Evolutionary conservation across 2,329 filamentous ascomycete genomes (phyloP), one percentile per base, ranked within the genome.

Genomic region (Gyromitra esculenta): DNA sequence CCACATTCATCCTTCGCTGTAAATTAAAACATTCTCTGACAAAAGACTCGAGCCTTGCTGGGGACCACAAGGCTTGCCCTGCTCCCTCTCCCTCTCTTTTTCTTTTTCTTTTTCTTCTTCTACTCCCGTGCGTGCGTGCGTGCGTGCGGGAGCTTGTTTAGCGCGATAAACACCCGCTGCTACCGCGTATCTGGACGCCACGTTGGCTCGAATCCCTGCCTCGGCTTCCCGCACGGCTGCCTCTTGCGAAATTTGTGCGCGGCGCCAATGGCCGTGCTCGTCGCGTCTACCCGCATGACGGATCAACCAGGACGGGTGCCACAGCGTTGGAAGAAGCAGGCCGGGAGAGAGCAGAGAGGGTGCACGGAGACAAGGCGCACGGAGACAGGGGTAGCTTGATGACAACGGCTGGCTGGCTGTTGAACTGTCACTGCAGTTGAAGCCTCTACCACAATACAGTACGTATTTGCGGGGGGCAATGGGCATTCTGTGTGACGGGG

Each of bases 381-480:
- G 5, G 48, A 3, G 5, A 25, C 15, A 57, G 21, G 13, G 25
- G 21, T n/a, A 57, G 15, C 13, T 13, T 37, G 13, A 2, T 35
- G 25, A n/a, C 35, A 39, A n/a, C 9, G 25, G 54, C 13, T 57
- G 31, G 25, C 31, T 52, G 25, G 25, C 2, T 31, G 25, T 31
- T 31, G 2, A 31, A 31, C 25, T 57, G 7, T 9, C 15, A 5
- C 11, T 54, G 8, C 2, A 5, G 4, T 31, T 11, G 50, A 31
- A 11, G 50, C 2, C 18, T 50, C 18, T 9, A 31, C 1, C 4
- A 4, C 25, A 3, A 4, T 31, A 31, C 25, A n/a, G 8, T 52
- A 52, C 48, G 48, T 25, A 54, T 57, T 57, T 15, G 31, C 54
- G 54, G 54, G 52, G 48, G 50, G 21, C 6, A 54, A 25, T 21